Evolutionary conservation across 805 yeast species (phyloP).

Genomic region (Yarrowia sp.): DNA sequence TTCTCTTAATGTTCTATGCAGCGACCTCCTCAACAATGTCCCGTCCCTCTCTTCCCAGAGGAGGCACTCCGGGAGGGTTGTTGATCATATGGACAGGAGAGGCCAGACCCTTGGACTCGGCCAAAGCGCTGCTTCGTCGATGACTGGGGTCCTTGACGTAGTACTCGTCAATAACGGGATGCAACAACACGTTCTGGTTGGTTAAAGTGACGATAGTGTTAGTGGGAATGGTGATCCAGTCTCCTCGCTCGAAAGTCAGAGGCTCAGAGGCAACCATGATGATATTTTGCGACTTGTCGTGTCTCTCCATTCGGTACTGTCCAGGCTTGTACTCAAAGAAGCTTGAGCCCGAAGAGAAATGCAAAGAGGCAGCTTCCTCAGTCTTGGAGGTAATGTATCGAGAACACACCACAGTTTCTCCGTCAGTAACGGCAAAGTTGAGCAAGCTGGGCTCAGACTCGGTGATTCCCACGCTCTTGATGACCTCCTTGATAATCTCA

Average conservation of each 20-base stretch:
- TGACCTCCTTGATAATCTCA: slow-evolving; percentile 75
- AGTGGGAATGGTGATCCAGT: slow-evolving; percentile 96
- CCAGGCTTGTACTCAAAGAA: slow-evolving; percentile 90
- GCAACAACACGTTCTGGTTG: slow-evolving; percentile 81
- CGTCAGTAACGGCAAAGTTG: slow-evolving; percentile 95
- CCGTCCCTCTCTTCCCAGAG: slow-evolving; percentile 75
- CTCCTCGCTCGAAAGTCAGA: slow-evolving; percentile 91
- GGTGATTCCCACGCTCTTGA: slow-evolving; percentile 51
- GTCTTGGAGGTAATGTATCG: slow-evolving; percentile 84
- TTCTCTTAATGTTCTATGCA: not conserved
- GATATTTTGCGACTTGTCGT: slow-evolving; percentile 88
- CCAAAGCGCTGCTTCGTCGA: slow-evolving; percentile 73
- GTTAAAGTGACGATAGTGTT: slow-evolving; percentile 80
- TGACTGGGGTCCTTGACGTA: slow-evolving; percentile 68
- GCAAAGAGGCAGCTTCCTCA: slow-evolving; percentile 95
- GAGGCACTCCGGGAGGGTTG: slow-evolving; percentile 55
- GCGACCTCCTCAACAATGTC: slow-evolving; percentile 14
- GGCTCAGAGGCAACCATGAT: slow-evolving; percentile 98
- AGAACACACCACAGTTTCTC: slow-evolving; percentile 77
- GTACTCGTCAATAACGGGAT: slow-evolving; percentile 87
- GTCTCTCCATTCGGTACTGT: slow-evolving; percentile 88
- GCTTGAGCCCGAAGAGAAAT: slow-evolving; percentile 89
- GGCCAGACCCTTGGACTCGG: slow-evolving; percentile 88
- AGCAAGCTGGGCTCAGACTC: slow-evolving; percentile 72
- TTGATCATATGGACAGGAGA: slow-evolving; percentile 72